These are phyloP conservation scores for Andrographis paniculata DNA, from an alignment of 305 asterid species.

Conservation along the genomic window DNA sequence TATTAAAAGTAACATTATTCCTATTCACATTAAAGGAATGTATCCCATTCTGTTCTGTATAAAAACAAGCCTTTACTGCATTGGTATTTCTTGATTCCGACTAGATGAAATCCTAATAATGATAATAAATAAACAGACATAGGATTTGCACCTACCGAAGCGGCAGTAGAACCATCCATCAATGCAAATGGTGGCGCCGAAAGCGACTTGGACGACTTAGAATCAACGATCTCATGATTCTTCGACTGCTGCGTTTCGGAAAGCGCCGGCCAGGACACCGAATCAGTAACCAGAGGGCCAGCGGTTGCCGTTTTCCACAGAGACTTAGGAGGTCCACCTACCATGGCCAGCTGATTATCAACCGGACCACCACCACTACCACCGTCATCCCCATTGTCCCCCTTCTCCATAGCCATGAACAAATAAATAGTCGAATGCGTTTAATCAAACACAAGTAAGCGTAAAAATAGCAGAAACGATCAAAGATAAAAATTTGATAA, in stretches of 20 bases:
- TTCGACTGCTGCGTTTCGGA: constrained; percentile 52
- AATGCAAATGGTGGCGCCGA: constrained; percentile 13
- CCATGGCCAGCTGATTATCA: constrained; percentile 20
- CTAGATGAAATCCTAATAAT: too few species aligned
- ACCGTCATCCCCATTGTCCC: constrained; percentile 51
- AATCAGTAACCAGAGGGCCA: constrained; percentile 35
- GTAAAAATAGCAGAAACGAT: too few species aligned
- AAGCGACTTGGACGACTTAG: constrained; percentile 26
- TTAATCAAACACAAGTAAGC: too few species aligned
- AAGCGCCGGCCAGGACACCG: constrained; percentile 77
- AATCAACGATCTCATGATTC: constrained; percentile 27
- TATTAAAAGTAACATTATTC: too few species aligned
- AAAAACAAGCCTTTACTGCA: too few species aligned
- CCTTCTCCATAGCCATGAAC: constrained; percentile 30
- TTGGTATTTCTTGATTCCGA: too few species aligned
- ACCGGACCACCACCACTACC: constrained; percentile 43
- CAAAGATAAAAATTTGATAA: too few species aligned
- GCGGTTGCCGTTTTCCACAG: constrained; percentile 63
- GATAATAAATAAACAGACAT: constrained; percentile 33
- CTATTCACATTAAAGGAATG: too few species aligned
- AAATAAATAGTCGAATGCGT: neutral
- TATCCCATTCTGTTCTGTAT: too few species aligned
- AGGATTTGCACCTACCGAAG: constrained; percentile 29
- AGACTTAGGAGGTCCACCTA: constrained; percentile 36
- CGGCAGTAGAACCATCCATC: constrained; percentile 22